Evolutionary conservation across 1,139 yeast genomes (phyloP).

Genomic region (Saccharomycopsis crataegensis): DNA sequence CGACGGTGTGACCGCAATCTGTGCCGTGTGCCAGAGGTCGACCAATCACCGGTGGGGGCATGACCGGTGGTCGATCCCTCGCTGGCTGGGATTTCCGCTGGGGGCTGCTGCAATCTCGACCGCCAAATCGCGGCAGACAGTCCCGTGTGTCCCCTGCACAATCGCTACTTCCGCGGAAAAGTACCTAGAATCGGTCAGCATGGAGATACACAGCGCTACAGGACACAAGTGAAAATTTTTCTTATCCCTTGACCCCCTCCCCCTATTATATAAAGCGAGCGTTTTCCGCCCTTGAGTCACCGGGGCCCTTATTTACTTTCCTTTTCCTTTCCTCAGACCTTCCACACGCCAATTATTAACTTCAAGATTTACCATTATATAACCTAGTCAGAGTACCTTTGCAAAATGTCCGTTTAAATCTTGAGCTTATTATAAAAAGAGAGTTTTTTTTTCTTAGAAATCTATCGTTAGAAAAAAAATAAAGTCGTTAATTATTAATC

Average conservation of each 20-base stretch:
- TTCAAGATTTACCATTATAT: slow-evolving; percentile 7
- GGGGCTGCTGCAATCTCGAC: no score
- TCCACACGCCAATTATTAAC: not conserved
- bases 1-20: no score
- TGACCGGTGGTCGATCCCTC: no score
- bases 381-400: not conserved
- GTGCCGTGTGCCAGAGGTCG: no score
- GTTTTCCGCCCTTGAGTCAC: no score
- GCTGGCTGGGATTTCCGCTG: no score
- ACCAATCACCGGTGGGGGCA: no score
- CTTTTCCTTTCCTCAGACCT: slow-evolving; percentile 10
- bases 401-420: slow-evolving; percentile 21
- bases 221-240: not conserved
- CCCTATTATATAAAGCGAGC: not conserved
- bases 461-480: not conserved
- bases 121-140: no score
- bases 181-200: no score
- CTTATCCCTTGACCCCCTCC: not conserved
- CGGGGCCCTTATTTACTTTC: not conserved
- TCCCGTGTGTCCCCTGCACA: no score
- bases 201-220: no score
- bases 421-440: slow-evolving; percentile 8
- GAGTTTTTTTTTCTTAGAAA: slow-evolving; percentile 11
- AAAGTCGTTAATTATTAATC: not conserved
- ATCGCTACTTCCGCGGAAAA: no score